Conservation (phyloP, 2,329 filamentous ascomycete species). For the Hypoxylon sp. region DNA sequence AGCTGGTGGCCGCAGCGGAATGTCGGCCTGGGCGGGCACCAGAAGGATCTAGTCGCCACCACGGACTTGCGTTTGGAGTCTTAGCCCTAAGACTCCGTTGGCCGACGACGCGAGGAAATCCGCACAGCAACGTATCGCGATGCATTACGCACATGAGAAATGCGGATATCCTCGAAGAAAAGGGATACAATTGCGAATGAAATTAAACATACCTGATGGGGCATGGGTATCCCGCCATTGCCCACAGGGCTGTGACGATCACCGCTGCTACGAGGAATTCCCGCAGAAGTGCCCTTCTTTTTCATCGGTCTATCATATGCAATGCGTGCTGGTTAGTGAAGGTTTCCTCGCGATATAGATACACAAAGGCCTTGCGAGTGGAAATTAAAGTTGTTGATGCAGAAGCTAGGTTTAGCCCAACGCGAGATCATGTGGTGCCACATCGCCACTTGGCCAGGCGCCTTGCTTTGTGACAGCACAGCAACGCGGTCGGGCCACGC, state of each 20-base stretch:
- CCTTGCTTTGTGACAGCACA: slow-evolving; percentile 48
- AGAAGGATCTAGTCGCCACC: slow-evolving; percentile 43
- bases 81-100: slow-evolving; percentile 41
- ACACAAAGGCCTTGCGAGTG: slow-evolving; percentile 15
- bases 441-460: slow-evolving; percentile 49
- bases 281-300: slow-evolving; percentile 77
- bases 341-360: slow-evolving; percentile 13
- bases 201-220: slow-evolving; percentile 62
- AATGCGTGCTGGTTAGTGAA: slow-evolving; percentile 40
- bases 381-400: slow-evolving; percentile 27
- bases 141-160: slow-evolving; percentile 8
- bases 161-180: neutral
- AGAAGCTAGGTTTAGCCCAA: slow-evolving; percentile 41
- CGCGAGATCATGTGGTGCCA: slow-evolving; percentile 50
- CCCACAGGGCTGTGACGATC: slow-evolving; percentile 72
- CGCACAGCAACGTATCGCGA: slow-evolving; percentile 25
- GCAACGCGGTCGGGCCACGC: slow-evolving; percentile 36
- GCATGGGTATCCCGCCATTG: slow-evolving; percentile 60
- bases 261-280: slow-evolving; percentile 73
- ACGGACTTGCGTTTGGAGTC: slow-evolving; percentile 31
- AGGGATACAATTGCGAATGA: neutral
- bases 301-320: slow-evolving; percentile 73
- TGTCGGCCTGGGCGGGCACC: slow-evolving; percentile 53
- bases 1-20: slow-evolving; percentile 48
- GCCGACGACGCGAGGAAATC: slow-evolving; percentile 22